Conservation (phyloP, 2,329 filamentous ascomycete genomes). For the Colletotrichum melonis region DNA sequence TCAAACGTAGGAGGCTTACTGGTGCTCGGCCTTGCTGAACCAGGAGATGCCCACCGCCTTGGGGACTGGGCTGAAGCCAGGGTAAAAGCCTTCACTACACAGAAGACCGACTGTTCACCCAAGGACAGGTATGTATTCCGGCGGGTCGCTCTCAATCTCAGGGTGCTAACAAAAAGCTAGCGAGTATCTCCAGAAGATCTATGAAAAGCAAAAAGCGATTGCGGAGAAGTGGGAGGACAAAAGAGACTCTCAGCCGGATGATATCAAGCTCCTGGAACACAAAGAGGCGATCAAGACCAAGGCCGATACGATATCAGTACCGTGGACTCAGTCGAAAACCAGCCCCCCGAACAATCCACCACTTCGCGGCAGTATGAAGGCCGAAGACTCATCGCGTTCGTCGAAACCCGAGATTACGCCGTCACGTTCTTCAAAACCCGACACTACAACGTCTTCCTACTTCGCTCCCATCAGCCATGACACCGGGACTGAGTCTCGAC, state of each 20-base stretch:
- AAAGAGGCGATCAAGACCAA: not conserved
- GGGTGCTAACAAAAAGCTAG: not conserved
- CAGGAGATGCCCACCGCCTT: not conserved
- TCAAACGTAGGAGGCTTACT: not conserved
- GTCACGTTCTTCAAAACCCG: not conserved
- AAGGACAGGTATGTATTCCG: not conserved
- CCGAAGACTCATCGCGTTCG: not conserved
- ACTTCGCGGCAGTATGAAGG: slow-evolving; percentile 17
- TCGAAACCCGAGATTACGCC: not conserved
- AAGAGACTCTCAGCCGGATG: not conserved
- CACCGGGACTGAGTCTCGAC: not conserved
- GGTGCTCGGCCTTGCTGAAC: slow-evolving; percentile 8
- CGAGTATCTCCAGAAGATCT: not conserved
- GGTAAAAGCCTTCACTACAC: not conserved
- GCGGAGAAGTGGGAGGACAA: not conserved
- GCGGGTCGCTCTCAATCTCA: no score
- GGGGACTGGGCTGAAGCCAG: not conserved
- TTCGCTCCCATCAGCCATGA: not conserved
- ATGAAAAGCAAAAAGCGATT: not conserved
- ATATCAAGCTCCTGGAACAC: slow-evolving; percentile 10
- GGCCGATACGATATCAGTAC: not conserved
- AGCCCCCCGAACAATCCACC: not conserved
- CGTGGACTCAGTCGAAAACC: not conserved
- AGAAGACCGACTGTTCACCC: not conserved
- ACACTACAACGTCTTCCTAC: not conserved